Evolutionary conservation across 495 filamentous ascomycete species (phyloP), one percentile per base, ranked within the genome.

Genomic region (Glarea lozoyensis): DNA sequence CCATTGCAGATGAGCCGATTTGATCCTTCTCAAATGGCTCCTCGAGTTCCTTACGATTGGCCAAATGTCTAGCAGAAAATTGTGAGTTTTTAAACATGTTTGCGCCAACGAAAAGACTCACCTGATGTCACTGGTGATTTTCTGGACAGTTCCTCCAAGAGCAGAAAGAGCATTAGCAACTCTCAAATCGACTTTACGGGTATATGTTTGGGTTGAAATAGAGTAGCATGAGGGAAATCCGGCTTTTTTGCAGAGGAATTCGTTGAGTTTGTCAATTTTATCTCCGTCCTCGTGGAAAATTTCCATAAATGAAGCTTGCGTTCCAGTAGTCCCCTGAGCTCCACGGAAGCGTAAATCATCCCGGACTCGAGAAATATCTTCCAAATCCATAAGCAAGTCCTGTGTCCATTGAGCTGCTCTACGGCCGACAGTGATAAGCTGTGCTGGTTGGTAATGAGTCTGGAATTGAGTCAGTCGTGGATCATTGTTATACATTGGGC

Each of bases 1-100:
- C 88, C 85, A 84, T 79, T 4, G 72, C 70, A 21, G 56, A 63
- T 7, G 53, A 60, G 24, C 78, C 80, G 29, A 86, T 86, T 53
- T 87, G 83, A 46, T 73, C 69, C 47, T 75, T 82, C 65, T 94
- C 90, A 43, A 93, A 92, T 1, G 90, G 90, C 69, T 95, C 90
- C 61, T 97, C 88, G 48, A 94, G 69, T 64, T 92, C 83, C 67
- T 92, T 88, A 40, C 73, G 68, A 45, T 73, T 70, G 2, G 84
- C 84, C 17, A 88, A 64, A 56, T 87, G 84, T 29, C 84, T 70
- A 46, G n/a, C 31, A 13, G n/a, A 13, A 7, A 4, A 34, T 4
- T 13, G 17, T 34, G 31, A 13, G n/a, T 13, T 11, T 13, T 34
- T 6, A 13, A 34, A 34, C n/a, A n/a, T n/a, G 5, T 34, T 6